phyloP scores from a whole-genome alignment of 2,329 filamentous ascomycete genomes.

The Pseudovirgaria hyperparasitica region DNA sequence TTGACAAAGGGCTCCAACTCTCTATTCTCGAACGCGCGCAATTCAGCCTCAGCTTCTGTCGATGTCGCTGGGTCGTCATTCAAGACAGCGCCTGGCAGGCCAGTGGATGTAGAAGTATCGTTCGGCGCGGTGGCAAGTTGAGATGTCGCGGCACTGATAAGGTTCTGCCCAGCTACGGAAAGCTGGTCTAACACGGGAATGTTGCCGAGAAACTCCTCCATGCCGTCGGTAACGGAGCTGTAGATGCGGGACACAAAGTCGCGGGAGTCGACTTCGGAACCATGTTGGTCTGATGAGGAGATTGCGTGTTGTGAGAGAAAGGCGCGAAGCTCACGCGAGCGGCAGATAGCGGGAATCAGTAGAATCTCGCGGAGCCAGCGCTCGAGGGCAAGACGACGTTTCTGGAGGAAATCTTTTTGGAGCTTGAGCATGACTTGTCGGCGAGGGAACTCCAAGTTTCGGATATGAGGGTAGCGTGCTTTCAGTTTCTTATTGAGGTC shows the following conservation, averaged over 20 bases:
- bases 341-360: slow-evolving; percentile 59
- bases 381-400: slow-evolving; percentile 71
- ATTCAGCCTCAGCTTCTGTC: slow-evolving; percentile 79
- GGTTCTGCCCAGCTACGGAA: slow-evolving; percentile 80
- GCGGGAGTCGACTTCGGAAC: slow-evolving; percentile 43
- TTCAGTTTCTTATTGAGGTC: slow-evolving; percentile 86
- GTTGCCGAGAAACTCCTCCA: slow-evolving; percentile 95
- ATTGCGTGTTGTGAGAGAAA: slow-evolving; percentile 84
- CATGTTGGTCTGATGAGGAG: slow-evolving; percentile 50
- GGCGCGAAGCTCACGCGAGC: slow-evolving; percentile 78
- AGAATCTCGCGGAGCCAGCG: slow-evolving; percentile 50
- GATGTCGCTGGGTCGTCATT: slow-evolving; percentile 37
- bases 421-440: slow-evolving; percentile 92
- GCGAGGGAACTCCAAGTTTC: slow-evolving; percentile 81
- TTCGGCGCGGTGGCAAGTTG: slow-evolving; percentile 32
- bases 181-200: slow-evolving; percentile 92
- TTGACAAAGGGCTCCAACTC: slow-evolving; percentile 94
- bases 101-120: slow-evolving; percentile 5
- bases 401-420: slow-evolving; percentile 89
- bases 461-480: slow-evolving; percentile 72
- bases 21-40: slow-evolving; percentile 72
- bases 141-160: slow-evolving; percentile 60
- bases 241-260: slow-evolving; percentile 93
- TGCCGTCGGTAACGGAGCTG: slow-evolving; percentile 91
- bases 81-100: slow-evolving; percentile 33